A percentile compares a stretch with the other conserved stretches of the same genome.
Evolutionary conservation across 805 yeast species (phyloP).

Genomic region (Candida qinlingensis): DNA sequence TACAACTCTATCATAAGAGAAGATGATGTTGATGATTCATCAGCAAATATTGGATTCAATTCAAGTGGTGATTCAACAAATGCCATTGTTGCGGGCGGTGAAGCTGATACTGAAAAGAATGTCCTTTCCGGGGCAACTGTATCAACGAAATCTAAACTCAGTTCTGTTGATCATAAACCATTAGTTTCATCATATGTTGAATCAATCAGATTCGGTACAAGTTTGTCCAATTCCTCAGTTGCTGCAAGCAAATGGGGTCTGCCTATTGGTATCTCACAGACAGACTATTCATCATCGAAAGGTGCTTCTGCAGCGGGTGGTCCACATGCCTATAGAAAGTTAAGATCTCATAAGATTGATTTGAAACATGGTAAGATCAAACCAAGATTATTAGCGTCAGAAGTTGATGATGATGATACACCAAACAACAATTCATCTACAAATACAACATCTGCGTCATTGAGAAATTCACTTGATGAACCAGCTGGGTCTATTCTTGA

Average conservation of each 20-base stretch:
- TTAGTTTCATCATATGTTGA: slow-evolving; percentile 46
- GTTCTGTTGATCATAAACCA: slow-evolving; percentile 34
- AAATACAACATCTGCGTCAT: background rate
- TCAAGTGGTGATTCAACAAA: background rate
- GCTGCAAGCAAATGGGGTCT: slow-evolving; percentile 43
- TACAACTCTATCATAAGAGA: slow-evolving; percentile 13
- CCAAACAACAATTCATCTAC: background rate
- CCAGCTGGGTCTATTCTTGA: background rate
- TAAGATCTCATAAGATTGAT: slow-evolving; percentile 30
- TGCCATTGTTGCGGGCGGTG: background rate
- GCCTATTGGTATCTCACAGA: slow-evolving; percentile 51
- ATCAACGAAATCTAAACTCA: background rate
- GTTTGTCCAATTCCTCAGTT: slow-evolving; percentile 44
- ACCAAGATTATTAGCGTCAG: slow-evolving; percentile 68
- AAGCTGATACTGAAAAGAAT: background rate
- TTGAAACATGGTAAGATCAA: slow-evolving; percentile 58
- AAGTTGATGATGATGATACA: slow-evolving; percentile 60
- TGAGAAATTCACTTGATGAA: slow-evolving; percentile 3
- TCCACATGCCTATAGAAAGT: slow-evolving; percentile 9
- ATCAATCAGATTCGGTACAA: slow-evolving; percentile 36
- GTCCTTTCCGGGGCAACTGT: background rate
- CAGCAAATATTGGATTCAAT: background rate
- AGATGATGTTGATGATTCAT: slow-evolving; percentile 7
- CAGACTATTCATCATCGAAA: slow-evolving; percentile 27
- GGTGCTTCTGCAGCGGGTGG: slow-evolving; percentile 2